Conservation (phyloP, 176 grass and related monocot genomes). For the Oryza glaberrima region DNA sequence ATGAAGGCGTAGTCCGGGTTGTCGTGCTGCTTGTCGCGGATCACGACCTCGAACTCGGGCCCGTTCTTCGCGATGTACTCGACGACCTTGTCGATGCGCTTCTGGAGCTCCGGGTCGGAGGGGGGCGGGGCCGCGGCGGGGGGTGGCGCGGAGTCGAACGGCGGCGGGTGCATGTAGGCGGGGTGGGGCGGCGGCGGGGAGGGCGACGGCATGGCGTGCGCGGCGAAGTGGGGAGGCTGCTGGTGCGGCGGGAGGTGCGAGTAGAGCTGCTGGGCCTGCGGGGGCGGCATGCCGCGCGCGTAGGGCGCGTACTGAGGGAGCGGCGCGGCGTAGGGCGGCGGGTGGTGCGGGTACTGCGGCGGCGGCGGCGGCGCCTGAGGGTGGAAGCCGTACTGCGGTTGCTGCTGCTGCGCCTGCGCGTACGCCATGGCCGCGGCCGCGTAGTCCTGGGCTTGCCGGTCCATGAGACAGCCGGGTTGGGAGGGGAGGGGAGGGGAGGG, state of each 20-base stretch:
- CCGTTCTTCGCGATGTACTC: constrained; percentile 97
- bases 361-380: constrained; percentile 69
- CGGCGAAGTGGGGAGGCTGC: constrained; percentile 38
- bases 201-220: constrained; percentile 52
- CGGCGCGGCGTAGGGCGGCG: constrained; percentile 51
- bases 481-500: constrained; percentile 4
- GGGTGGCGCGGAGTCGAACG: constrained; percentile 53
- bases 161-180: constrained; percentile 54
- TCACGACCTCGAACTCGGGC: constrained; percentile 84
- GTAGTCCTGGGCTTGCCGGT: constrained; percentile 82
- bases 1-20: constrained; percentile 94
- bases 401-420: constrained; percentile 72
- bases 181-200: constrained; percentile 42
- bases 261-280: constrained; percentile 59
- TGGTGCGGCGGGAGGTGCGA: constrained; percentile 60
- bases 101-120: constrained; percentile 86
- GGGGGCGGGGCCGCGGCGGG: constrained; percentile 61
- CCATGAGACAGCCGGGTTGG: constrained; percentile 46
- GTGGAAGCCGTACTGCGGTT: constrained; percentile 72
- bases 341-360: constrained; percentile 74
- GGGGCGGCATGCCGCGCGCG: constrained; percentile 54
- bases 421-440: constrained; percentile 80
- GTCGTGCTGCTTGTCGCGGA: constrained; percentile 96
- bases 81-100: constrained; percentile 94
- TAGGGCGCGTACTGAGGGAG: constrained; percentile 77